A percentile compares a stretch with the other conserved stretches of the same genome.
Evolutionary conservation across 768 basidiomycete genomes (phyloP).

Genomic region (Russula compacta): DNA sequence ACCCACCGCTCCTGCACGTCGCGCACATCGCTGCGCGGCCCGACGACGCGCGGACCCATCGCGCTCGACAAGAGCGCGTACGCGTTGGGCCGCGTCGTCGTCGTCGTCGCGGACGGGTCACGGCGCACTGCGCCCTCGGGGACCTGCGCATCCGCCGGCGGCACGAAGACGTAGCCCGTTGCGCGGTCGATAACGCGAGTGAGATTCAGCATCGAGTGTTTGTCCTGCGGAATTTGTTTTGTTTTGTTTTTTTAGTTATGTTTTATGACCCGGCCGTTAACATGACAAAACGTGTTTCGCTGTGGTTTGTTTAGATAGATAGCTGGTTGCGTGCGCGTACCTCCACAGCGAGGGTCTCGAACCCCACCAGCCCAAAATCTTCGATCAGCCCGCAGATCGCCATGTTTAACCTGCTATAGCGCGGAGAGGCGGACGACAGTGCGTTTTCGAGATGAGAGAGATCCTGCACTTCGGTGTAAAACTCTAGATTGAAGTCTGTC

Average conservation of each 20-base stretch:
- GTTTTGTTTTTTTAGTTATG: too few species aligned
- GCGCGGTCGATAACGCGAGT: conserved; percentile 81
- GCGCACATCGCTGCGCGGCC: conserved; percentile 43
- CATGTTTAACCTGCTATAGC: conserved; percentile 74
- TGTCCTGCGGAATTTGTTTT: conserved; percentile 52
- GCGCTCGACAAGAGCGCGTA: conserved; percentile 62
- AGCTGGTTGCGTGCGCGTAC: conserved; percentile 49
- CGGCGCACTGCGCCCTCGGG: conserved; percentile 27
- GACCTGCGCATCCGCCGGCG: conserved; percentile 31
- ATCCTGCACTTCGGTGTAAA: conserved; percentile 97
- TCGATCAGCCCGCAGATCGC: conserved; percentile 89
- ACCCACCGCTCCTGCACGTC: conserved; percentile 94
- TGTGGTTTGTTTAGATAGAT: not conserved
- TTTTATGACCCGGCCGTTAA: not conserved
- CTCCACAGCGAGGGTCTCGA: conserved; percentile 96
- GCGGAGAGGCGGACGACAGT: conserved; percentile 55
- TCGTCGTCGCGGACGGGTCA: conserved; percentile 29
- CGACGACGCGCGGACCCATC: conserved; percentile 42
- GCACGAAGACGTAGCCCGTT: conserved; percentile 85
- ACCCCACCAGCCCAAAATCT: conserved; percentile 87
- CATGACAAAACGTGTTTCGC: not conserved
- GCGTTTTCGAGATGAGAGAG: conserved; percentile 77
- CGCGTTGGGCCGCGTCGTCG: conserved; percentile 49
- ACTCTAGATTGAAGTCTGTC: conserved; percentile 92
- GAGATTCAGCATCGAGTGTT: conserved; percentile 87